Evolutionary conservation across 2,329 filamentous ascomycete species (phyloP), one percentile per base, ranked within the genome.

Genomic region (Fusarium paranaense): DNA sequence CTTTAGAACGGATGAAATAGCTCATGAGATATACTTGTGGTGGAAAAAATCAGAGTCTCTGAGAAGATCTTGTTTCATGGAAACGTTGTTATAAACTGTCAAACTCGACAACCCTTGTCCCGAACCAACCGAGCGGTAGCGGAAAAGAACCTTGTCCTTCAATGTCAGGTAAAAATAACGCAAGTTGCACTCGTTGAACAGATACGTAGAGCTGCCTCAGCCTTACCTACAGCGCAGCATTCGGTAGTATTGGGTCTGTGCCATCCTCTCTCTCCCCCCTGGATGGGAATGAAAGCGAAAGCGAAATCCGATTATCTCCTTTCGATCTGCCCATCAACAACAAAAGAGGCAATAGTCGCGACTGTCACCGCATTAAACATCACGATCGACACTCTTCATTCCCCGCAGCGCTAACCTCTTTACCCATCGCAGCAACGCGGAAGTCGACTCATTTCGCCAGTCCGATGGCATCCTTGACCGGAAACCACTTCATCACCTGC

Each of bases 331-430:
- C 67, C 58, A 60, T 64, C 25, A 25, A 38, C 45, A 57, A 60
- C 67, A 18, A 63, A 67, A 57, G 57, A 32, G 61, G 70, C 13
- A 68, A 72, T 61, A 25, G 32, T 67, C 45, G 47, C 69, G 54
- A 62, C 47, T 54, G 35, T 35, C 38, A 47, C 64, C 47, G 50
- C 58, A 35, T 42, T 25, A 42, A 33, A 27, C 35, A 47, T 22
- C 25, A 30, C 16, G 45, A 32, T 64, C 37, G 38, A 25, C 56
- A 25, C 42, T 42, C 52, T 54, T 45, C 30, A 33, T 59, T 40
- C 62, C 45, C 33, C 32, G 38, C 66, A 33, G 37, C 30, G 25
- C 38, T 57, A 59, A 47, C 35, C 16, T n/a, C 62, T 33, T 20
- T 56, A 25, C 35, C 25, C 61, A 32, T 32, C 6, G 22, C 42